Percentiles rank a stretch among this genome's conserved stretches.
Conservation (phyloP, 768 basidiomycete genomes). For the Rossbeevera mucosa region DNA sequence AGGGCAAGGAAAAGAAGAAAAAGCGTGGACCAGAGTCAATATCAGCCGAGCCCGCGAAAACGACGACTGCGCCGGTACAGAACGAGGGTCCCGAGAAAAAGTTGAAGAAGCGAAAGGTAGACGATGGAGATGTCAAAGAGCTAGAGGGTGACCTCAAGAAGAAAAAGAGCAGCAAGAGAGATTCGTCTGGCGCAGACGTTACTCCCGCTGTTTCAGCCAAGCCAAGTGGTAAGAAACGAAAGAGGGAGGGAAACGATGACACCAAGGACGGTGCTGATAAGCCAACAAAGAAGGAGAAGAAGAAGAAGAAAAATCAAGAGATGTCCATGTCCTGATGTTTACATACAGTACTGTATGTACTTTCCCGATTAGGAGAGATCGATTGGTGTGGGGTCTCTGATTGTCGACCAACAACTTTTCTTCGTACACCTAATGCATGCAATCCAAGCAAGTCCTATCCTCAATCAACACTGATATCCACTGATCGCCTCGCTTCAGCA, state of each 20-base stretch:
- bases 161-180: conserved; percentile 20
- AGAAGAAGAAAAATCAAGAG: conserved; percentile 28
- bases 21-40: conserved; percentile 13
- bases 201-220: background rate
- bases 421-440: conserved; percentile 38
- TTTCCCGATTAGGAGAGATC: conserved; percentile 32
- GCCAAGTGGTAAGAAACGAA: conserved; percentile 25
- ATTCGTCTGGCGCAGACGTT: conserved; percentile 6
- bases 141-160: conserved; percentile 15
- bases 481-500: conserved; percentile 48
- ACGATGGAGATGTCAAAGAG: conserved; percentile 6
- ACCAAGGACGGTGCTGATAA: conserved; percentile 6
- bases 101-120: conserved; percentile 36
- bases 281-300: conserved; percentile 19
- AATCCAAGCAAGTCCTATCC: conserved; percentile 36
- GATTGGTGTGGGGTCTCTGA: conserved; percentile 29
- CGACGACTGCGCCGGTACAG: conserved; percentile 4
- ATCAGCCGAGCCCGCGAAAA: conserved; percentile 21
- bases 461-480: background rate
- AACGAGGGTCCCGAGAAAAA: conserved; percentile 12
- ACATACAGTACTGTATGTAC: too few species aligned
- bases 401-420: conserved; percentile 21
- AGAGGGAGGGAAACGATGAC: conserved; percentile 13
- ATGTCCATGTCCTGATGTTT: too few species aligned
- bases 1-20: conserved; percentile 18